phyloP scores from a whole-genome alignment of 495 filamentous ascomycete genomes.

The Penicillium soppii region DNA sequence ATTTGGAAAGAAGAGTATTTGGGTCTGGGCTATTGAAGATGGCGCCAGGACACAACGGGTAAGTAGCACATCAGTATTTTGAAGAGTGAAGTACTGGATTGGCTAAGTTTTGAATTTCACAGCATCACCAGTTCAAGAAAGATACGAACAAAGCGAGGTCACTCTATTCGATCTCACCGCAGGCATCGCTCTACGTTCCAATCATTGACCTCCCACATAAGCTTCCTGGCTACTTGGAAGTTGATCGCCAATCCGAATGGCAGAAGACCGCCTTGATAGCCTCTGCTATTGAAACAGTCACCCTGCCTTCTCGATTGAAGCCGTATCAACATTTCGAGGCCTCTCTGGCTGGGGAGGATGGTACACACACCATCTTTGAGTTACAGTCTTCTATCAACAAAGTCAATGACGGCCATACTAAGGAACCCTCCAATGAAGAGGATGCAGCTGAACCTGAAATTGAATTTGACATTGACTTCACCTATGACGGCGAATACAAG shows the following conservation, averaged over 20 bases:
- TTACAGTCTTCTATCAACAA: constrained; percentile 56
- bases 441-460: constrained; percentile 23
- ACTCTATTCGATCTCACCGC: constrained; percentile 61
- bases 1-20: constrained; percentile 80
- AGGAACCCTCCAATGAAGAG: constrained; percentile 17
- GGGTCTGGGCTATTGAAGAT: constrained; percentile 81
- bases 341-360: constrained; percentile 67
- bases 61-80: constrained; percentile 22
- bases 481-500: constrained; percentile 41
- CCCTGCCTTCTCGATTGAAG: constrained; percentile 72
- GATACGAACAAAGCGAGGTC: constrained; percentile 70
- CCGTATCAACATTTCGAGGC: constrained; percentile 62
- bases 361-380: constrained; percentile 76
- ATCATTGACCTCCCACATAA: constrained; percentile 59
- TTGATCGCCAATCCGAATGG: constrained; percentile 74
- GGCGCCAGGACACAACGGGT: constrained; percentile 59
- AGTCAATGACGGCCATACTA: constrained; percentile 11
- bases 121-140: constrained; percentile 48
- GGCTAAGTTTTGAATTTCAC: constrained; percentile 6
- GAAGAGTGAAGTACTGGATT: not conserved
- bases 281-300: constrained; percentile 75
- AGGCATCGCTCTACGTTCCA: constrained; percentile 78
- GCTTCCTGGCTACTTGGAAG: constrained; percentile 57
- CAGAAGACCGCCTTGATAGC: constrained; percentile 76
- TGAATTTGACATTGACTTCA: constrained; percentile 60